Evolutionary conservation across 192 early-diverging fungal species (phyloP).

Genomic region (Coemansia interrupta): DNA sequence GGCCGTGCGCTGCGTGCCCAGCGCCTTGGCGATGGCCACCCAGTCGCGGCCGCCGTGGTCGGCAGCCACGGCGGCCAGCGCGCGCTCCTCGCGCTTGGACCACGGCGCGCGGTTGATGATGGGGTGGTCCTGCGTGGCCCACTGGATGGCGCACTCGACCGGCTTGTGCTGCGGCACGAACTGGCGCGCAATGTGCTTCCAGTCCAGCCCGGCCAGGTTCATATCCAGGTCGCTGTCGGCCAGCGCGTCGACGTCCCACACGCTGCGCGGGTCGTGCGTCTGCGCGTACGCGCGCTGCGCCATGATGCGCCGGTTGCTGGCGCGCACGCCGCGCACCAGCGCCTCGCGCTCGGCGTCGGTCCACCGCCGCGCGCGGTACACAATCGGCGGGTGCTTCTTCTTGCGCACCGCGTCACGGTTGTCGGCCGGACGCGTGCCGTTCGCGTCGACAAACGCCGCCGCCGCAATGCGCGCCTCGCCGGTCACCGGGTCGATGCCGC

Average conservation of each 20-base stretch:
- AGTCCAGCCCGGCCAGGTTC: constrained; percentile 52
- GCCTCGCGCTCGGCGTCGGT: constrained; percentile 55
- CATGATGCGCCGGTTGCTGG: constrained; percentile 49
- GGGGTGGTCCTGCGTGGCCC: constrained; percentile 75
- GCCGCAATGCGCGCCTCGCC: constrained; percentile 23
- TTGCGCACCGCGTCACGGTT: constrained; percentile 52
- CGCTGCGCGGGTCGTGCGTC: constrained; percentile 42
- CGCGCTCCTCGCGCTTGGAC: constrained; percentile 57
- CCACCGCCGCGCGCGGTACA: constrained; percentile 53
- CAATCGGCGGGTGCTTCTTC: constrained; percentile 48
- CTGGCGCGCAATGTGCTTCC: constrained; percentile 51
- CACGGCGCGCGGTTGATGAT: constrained; percentile 69
- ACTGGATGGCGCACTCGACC: constrained; percentile 75
- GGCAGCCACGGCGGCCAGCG: constrained; percentile 50
- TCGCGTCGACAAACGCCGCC: constrained; percentile 39
- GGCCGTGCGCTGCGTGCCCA: constrained; percentile 65
- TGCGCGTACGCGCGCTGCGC: constrained; percentile 50
- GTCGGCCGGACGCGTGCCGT: constrained; percentile 44
- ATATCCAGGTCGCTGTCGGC: constrained; percentile 45
- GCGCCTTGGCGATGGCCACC: constrained; percentile 61
- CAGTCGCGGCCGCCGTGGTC: constrained; percentile 57
- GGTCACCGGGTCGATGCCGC: constrained; percentile 35
- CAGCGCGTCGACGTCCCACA: constrained; percentile 51
- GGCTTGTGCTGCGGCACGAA: constrained; percentile 59
- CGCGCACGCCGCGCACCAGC: constrained; percentile 50